Conservation (phyloP, 2,329 filamentous ascomycete species). For the Aspergillus tamarii region DNA sequence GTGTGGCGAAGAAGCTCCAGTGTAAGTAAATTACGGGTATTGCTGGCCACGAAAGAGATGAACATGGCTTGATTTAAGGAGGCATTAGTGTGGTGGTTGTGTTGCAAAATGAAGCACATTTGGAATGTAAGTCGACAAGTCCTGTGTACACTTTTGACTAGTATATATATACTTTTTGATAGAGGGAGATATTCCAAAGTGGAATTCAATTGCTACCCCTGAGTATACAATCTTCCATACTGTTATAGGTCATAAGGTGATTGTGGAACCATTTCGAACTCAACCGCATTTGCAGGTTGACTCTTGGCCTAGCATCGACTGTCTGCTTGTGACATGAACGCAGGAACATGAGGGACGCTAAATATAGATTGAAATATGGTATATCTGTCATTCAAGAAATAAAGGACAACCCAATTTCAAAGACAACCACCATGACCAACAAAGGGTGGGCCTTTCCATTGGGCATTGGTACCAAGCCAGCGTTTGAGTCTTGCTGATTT, state of each 20-base stretch:
- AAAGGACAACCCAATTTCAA: neutral
- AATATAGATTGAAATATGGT: neutral
- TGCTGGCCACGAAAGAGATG: neutral
- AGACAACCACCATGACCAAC: neutral
- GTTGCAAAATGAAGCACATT: neutral
- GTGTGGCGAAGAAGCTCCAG: neutral
- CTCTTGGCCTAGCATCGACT: neutral
- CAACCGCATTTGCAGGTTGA: neutral
- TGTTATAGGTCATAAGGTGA: neutral
- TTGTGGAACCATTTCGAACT: neutral
- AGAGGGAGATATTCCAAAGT: no score
- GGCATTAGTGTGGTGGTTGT: neutral
- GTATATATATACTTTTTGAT: no score
- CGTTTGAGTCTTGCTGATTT: neutral
- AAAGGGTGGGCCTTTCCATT: neutral
- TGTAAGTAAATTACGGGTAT: neutral
- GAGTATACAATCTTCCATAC: neutral
- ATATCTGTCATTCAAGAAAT: neutral
- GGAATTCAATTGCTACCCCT: neutral
- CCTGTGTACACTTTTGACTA: neutral
- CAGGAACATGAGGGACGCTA: neutral
- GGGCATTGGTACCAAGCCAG: neutral
- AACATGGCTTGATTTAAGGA: neutral
- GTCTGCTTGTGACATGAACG: neutral
- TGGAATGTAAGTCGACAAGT: neutral